Conservation (phyloP, 2,329 filamentous ascomycete genomes). For the Colletotrichum orchidophilum region DNA sequence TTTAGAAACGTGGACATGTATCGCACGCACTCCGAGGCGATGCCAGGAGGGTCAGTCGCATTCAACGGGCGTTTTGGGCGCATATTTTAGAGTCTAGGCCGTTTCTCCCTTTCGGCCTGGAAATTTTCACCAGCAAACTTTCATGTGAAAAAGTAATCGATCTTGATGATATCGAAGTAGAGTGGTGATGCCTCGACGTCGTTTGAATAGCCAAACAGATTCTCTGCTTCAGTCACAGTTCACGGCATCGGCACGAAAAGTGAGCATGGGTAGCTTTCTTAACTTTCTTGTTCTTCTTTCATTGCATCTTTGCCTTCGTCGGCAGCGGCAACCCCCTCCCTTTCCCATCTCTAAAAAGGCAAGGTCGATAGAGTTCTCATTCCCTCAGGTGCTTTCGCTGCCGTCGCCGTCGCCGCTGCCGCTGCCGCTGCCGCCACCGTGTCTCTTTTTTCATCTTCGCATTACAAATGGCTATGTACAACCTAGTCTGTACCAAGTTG, state of each 20-base stretch:
- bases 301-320: constrained; percentile 25
- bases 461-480: constrained; percentile 35
- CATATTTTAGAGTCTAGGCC: constrained; percentile 15
- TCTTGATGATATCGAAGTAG: no score
- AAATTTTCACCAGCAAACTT: background rate
- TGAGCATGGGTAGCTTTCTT: background rate
- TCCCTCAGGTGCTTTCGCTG: background rate
- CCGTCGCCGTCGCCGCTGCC: background rate
- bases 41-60: constrained; percentile 12
- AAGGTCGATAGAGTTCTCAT: background rate
- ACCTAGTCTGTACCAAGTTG: background rate
- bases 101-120: background rate
- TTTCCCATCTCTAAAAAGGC: background rate
- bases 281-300: constrained; percentile 15
- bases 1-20: constrained; percentile 3
- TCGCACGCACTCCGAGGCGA: constrained; percentile 7
- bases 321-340: constrained; percentile 4
- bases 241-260: background rate
- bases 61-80: constrained; percentile 23
- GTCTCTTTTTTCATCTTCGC: constrained; percentile 13
- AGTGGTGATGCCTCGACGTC: no score
- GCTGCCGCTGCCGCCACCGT: background rate
- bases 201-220: no score
- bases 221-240: no score
- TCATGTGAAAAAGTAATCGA: background rate